phyloP scores from a whole-genome alignment of 2,329 filamentous ascomycete species.

The Neoascochyta sp. region DNA sequence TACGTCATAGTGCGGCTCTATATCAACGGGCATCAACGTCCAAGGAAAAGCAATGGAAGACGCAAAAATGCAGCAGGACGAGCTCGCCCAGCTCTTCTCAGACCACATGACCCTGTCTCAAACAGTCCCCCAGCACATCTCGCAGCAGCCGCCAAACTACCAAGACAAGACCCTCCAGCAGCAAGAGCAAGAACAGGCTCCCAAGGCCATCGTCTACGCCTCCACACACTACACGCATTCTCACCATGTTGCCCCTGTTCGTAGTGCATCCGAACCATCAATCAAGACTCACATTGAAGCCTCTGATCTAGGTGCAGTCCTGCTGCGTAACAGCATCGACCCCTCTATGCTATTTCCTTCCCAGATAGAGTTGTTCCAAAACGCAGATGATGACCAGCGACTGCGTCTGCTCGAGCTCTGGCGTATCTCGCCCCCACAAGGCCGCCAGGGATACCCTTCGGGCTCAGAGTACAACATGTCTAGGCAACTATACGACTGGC shows the following conservation, averaged over 20 bases:
- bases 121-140: conserved; percentile 24
- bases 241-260: conserved; percentile 54
- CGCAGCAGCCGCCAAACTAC: conserved; percentile 36
- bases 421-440: conserved; percentile 68
- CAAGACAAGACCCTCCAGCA: conserved; percentile 9
- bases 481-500: conserved; percentile 50
- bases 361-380: conserved; percentile 74
- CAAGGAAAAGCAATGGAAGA: conserved; percentile 28
- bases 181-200: conserved; percentile 17
- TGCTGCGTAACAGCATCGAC: conserved; percentile 67
- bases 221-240: conserved; percentile 84
- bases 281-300: conserved; percentile 29
- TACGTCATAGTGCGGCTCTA: conserved; percentile 45
- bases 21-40: conserved; percentile 44
- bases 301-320: conserved; percentile 53
- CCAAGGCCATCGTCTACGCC: conserved; percentile 63
- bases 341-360: conserved; percentile 64
- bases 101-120: conserved; percentile 64
- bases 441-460: conserved; percentile 30
- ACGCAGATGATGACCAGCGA: conserved; percentile 68
- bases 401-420: conserved; percentile 77
- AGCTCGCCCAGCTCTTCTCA: conserved; percentile 75
- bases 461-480: conserved; percentile 47
- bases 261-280: conserved; percentile 27
- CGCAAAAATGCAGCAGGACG: conserved; percentile 64